These are phyloP conservation scores for Cyclostephanos invisitatus DNA, from an alignment of 108 stramenopile genomes.

Conservation along the genomic window DNA sequence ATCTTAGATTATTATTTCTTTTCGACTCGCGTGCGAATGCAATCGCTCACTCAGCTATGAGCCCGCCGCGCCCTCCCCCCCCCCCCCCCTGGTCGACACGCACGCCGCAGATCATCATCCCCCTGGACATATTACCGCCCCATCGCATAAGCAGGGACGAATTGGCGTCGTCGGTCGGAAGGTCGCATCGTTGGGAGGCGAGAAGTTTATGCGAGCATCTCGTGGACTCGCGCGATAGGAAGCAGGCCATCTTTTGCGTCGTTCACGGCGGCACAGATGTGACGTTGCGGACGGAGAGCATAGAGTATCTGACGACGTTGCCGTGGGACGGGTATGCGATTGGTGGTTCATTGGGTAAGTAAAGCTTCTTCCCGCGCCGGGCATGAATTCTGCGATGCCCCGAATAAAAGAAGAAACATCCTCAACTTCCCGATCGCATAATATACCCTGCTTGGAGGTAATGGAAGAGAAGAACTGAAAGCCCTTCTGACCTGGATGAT, in stretches of 20 bases:
- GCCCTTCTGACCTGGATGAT: slow-evolving; percentile 52
- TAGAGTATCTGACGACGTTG: slow-evolving; percentile 57
- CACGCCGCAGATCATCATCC: slow-evolving; percentile 51
- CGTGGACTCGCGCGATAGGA: slow-evolving; percentile 33
- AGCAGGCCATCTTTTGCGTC: slow-evolving; percentile 68
- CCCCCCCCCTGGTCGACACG: too few relatives aligned
- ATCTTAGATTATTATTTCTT: too few relatives aligned
- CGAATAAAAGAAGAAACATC: neutral
- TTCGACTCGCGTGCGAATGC: too few relatives aligned
- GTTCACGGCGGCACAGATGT: slow-evolving; percentile 63
- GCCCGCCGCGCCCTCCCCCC: too few relatives aligned
- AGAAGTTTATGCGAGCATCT: slow-evolving; percentile 52
- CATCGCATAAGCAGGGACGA: slow-evolving; percentile 38
- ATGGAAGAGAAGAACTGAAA: slow-evolving; percentile 55
- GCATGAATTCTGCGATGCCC: neutral
- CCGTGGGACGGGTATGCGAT: slow-evolving; percentile 67
- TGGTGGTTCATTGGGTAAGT: slow-evolving; percentile 55
- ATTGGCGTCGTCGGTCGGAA: slow-evolving; percentile 41
- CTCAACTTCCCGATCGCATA: neutral
- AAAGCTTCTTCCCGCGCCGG: neutral
- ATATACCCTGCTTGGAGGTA: neutral
- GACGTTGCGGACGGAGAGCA: slow-evolving; percentile 41
- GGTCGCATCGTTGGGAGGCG: slow-evolving; percentile 64
- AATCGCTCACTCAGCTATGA: too few relatives aligned
- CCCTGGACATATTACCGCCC: slow-evolving; percentile 60